Evolutionary conservation across 257 asterid species (phyloP).

Genomic region (Verbascum thapsus): DNA sequence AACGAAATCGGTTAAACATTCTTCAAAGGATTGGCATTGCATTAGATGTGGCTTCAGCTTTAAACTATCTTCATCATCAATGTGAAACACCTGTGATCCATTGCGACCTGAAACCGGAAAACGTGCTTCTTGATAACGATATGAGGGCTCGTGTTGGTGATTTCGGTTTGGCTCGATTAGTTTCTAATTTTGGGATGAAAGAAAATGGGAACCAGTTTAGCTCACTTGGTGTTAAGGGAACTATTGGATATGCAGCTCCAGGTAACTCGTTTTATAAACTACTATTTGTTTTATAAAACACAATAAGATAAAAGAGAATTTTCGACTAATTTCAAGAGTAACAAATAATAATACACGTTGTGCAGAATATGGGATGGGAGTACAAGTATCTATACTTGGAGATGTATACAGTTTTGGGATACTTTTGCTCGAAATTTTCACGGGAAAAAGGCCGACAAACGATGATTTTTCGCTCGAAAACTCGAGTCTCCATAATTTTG

Average conservation of each 20-base stretch:
- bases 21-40: conserved; percentile 44
- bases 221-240: conserved; percentile 46
- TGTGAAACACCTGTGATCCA: conserved; percentile 44
- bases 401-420: conserved; percentile 59
- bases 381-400: conserved; percentile 37
- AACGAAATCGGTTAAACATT: conserved; percentile 33
- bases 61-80: conserved; percentile 51
- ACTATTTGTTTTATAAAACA: background rate
- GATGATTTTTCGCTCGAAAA: background rate
- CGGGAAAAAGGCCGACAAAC: conserved; percentile 47
- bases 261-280: conserved; percentile 31
- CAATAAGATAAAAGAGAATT: background rate
- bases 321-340: background rate
- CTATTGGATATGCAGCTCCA: conserved; percentile 60
- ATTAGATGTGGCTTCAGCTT: conserved; percentile 48
- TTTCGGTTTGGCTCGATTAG: conserved; percentile 52
- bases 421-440: conserved; percentile 51
- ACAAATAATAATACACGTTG: too few species aligned
- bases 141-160: conserved; percentile 51
- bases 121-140: conserved; percentile 51
- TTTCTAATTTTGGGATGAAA: conserved; percentile 25
- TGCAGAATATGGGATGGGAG: conserved; percentile 57
- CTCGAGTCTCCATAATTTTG: too few species aligned
- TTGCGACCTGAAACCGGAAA: conserved; percentile 58
- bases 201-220: conserved; percentile 35